Base-by-base conservation (phyloP, 345 rosid genomes). In the Pistacia integerrima region DNA sequence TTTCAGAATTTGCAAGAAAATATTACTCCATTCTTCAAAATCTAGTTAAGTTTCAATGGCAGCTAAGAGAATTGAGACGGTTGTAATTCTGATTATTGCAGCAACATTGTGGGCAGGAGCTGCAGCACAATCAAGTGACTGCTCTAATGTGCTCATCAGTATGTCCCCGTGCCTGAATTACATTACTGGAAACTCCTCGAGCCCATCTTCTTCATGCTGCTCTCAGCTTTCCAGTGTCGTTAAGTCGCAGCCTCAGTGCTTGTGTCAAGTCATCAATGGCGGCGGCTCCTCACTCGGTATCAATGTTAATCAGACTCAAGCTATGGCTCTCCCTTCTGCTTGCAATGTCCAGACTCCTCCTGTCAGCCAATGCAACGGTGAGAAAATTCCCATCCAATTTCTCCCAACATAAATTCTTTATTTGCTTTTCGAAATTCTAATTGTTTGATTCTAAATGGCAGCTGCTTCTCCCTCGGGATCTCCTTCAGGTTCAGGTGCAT, bases 231-330 rank as follows among this genome's bases (percentile, higher is more conserved):
- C 78, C 7, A 79, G 16, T 61, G 76, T 60, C 2, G 81, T 76
- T 16, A 51, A 18, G 30, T 63, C 82, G 58, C 73, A 76, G 58
- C 82, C 83, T 7, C 80, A 68, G 54, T 83, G 85, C 77, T 65
- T 83, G 2, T 83, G 85, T 20, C 70, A 59, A 56, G 83, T 79
- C 28, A 30, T 83, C 10, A 77, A 55, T 16, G 83, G 85, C 0
- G 77, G 78, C 25, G 73, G 69, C 69, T 76, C 85, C 2, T 69
- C 80, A 0, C 81, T 82, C 22, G 85, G 85, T 4, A 33, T 73
- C 72, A 60, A 64, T 44, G 20, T 83, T 77, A 79, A 79, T 55
- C 85, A 79, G 74, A 79, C 85, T 52, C 85, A 73, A 62, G 83
- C 85, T 61, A 12, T 76, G 76, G 77, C 76, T 41, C 81, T 83